Percentiles rank a stretch among this genome's conserved stretches.
Evolutionary conservation across 257 asterid genomes (phyloP).

Genomic region (Galeopsis tetrahit): DNA sequence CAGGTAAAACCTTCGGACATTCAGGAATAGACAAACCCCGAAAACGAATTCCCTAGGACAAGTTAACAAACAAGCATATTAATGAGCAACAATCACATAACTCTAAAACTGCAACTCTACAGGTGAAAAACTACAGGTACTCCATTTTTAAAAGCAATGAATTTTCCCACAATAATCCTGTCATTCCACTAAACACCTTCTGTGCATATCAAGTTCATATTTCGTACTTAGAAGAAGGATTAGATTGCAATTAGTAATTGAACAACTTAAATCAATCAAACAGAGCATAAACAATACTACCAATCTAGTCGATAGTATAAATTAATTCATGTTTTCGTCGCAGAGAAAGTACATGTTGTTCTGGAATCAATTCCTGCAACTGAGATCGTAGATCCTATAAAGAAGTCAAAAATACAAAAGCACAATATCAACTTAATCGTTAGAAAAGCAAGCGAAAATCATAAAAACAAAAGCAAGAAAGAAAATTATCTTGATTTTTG

Average conservation of each 20-base stretch:
- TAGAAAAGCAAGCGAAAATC: background rate
- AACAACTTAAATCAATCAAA: constrained; percentile 5
- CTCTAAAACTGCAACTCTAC: background rate
- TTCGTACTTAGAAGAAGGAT: background rate
- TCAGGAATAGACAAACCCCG: constrained; percentile 96
- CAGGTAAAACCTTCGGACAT: constrained; percentile 90
- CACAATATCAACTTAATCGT: background rate
- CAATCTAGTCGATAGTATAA: background rate
- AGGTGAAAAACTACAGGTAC: constrained; percentile 11
- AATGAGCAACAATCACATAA: constrained; percentile 2
- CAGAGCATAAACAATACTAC: background rate
- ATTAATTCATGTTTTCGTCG: no score
- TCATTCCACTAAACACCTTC: constrained; percentile 98
- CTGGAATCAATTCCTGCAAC: constrained; percentile 84
- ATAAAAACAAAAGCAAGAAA: background rate
- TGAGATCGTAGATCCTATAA: constrained; percentile 82
- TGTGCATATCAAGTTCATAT: constrained; percentile 4
- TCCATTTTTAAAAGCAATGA: constrained; percentile 57
- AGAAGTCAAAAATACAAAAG: constrained; percentile 19
- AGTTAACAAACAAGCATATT: constrained; percentile 19
- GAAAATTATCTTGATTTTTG: background rate
- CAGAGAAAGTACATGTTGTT: constrained; percentile 63
- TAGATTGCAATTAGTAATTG: background rate
- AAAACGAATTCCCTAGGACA: constrained; percentile 88
- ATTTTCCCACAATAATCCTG: constrained; percentile 98